These are phyloP conservation scores for Malassezia cuniculi DNA, from an alignment of 1,284 basidiomycete genomes.

Conservation along the genomic window DNA sequence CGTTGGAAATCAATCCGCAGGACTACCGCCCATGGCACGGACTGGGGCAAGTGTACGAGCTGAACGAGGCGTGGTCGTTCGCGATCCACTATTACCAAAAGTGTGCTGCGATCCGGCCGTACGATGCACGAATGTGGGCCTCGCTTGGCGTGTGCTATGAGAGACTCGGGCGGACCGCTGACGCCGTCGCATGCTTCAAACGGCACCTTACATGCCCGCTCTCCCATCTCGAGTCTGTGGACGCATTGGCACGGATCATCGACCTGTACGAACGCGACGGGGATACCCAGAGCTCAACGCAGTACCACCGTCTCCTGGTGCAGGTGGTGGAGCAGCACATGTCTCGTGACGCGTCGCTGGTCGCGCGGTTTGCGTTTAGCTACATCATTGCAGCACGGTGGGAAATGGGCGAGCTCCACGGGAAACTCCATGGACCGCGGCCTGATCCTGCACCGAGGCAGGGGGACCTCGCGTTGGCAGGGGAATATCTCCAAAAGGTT, in stretches of 20 bases:
- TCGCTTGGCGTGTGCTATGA: constrained; percentile 88
- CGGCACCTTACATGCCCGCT: constrained; percentile 37
- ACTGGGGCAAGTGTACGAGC: constrained; percentile 90
- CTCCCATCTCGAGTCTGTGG: constrained; percentile 31
- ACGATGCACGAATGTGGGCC: constrained; percentile 91
- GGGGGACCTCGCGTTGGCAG: constrained; percentile 34
- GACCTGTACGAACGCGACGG: constrained; percentile 33
- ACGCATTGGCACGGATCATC: constrained; percentile 32
- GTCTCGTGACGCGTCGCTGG: constrained; percentile 23
- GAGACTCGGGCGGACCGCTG: constrained; percentile 52
- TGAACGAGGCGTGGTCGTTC: constrained; percentile 90
- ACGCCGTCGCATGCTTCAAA: constrained; percentile 39
- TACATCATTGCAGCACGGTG: constrained; percentile 38
- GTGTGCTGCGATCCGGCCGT: constrained; percentile 80
- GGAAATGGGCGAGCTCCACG: constrained; percentile 41
- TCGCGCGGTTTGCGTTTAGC: constrained; percentile 26
- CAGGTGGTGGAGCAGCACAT: constrained; percentile 27
- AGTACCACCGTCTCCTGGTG: constrained; percentile 38
- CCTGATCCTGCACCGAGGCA: constrained; percentile 11
- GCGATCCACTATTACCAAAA: constrained; percentile 92
- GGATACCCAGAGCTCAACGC: constrained; percentile 22
- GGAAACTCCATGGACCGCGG: constrained; percentile 6
- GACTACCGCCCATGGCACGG: constrained; percentile 92
- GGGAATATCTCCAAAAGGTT: constrained; percentile 39
- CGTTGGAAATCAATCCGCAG: constrained; percentile 87